Base-by-base conservation (phyloP, 2,329 filamentous ascomycete genomes). In the Cryphonectria naterciae region DNA sequence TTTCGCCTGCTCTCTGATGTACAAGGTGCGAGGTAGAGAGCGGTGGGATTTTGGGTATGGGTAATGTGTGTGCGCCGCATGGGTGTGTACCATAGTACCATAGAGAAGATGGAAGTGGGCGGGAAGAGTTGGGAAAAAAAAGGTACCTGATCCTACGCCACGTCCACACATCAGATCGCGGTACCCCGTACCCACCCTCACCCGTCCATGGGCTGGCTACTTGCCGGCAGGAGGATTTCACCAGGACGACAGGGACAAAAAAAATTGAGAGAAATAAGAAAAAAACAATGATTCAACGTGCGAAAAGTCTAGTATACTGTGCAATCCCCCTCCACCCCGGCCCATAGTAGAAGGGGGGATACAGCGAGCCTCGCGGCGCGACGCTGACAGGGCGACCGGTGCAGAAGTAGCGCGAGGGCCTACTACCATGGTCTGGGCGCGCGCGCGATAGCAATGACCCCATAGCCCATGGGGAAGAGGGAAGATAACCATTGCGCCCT, bases 311-410 rank as follows among this genome's bases (percentile, higher is more conserved):
- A 61, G 54, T 46, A 54, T 4, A 67, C 65, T 60, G 65, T 67
- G 65, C 54, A 46, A 19, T 10, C 54, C 22, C 52, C 11, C 2
- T 32, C 22, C 32, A 8, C 56, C 35, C 58, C 15, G 25, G 54
- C 28, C 4, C 54, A 35, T 15, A 32, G 17, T 15, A 32, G 17
- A 10, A 39, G 37, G 28, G 35, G 22, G 4, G 5, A 61, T 49
- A 61, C 35, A 66, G 49, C 64, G 49, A 66, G 64, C 64, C 39
- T 66, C 49, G 32, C 64, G 61, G 61, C 61, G 61, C 37, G 37
- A 41, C 19, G 37, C 37, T 28, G 61, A 43, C 32, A 61, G 58
- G 35, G 58, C 58, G 56, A 60, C 28, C 35, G 37, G 19, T 41
- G 28, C 35, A 63, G 35, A 22, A 22, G 22, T 43, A 46, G 61